A percentile compares a stretch with the other conserved stretches of the same genome.
These are phyloP conservation scores for Exophiala dermatitidis DNA, from an alignment of 2,329 filamentous ascomycete genomes.

Conservation along the genomic window DNA sequence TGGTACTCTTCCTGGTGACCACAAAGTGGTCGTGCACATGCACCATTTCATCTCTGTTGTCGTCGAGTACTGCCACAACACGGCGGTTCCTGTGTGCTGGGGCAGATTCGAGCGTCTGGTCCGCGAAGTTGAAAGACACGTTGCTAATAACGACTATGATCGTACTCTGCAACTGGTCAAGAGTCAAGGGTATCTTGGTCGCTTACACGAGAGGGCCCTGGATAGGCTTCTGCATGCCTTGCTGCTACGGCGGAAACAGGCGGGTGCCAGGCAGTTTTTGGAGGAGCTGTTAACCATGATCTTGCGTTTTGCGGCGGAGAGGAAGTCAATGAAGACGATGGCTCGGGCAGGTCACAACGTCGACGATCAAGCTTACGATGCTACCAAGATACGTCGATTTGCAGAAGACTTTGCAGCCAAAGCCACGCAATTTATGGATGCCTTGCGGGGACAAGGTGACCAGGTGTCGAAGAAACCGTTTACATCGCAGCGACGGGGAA, in stretches of 20 bases:
- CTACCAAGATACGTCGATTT: constrained; percentile 41
- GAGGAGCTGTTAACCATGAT: constrained; percentile 69
- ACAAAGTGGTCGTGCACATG: constrained; percentile 66
- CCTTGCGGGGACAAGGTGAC: constrained; percentile 56
- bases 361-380: constrained; percentile 29
- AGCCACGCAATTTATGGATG: constrained; percentile 62
- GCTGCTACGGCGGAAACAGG: constrained; percentile 66
- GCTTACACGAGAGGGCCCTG: constrained; percentile 64
- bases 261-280: constrained; percentile 62
- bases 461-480: no score
- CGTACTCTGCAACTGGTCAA: constrained; percentile 44
- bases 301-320: constrained; percentile 56
- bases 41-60: constrained; percentile 71
- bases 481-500: neutral
- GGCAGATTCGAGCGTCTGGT: constrained; percentile 60
- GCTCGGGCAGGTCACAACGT: no score
- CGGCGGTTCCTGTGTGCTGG: constrained; percentile 70
- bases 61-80: constrained; percentile 71
- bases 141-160: constrained; percentile 44
- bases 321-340: neutral
- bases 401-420: constrained; percentile 65
- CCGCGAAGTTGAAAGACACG: constrained; percentile 52
- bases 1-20: constrained; percentile 30
- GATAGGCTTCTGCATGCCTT: constrained; percentile 68
- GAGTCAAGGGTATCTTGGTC: constrained; percentile 60